Evolutionary conservation across 768 basidiomycete genomes (phyloP), one percentile per base, ranked within the genome.

Genomic region (Heimioporus sp.): DNA sequence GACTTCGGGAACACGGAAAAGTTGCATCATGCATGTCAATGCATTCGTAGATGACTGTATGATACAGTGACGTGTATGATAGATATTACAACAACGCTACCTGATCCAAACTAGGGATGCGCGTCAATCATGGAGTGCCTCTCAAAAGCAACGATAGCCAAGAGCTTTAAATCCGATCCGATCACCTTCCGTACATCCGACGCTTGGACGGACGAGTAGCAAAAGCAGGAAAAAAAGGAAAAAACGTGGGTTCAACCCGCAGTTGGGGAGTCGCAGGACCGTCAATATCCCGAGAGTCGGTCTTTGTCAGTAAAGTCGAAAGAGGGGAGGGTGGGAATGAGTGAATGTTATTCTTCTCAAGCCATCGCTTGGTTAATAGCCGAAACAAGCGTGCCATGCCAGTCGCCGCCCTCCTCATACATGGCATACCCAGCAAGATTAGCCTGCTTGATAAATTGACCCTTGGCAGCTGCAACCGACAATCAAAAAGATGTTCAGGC

Each of bases 351-450:
- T 47, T 36, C 32, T 52, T 40, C 52, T 57, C 4, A 63, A 32
- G 57, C 53, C 55, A 70, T 67, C 13, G 59, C 72, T 1, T 28
- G n/a, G 13, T 17, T 53, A 48, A 75, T 74, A 41, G 74, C 59
- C 5, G 60, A 45, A 43, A 73, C 46, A n/a, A 75, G 65, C 15
- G 69, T 54, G 52, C 68, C 64, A 7, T 73, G 40, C 58, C 58
- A 72, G 59, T 79, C 78, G 21, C 79, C 73, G 6, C 68, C 75
- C 17, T 68, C 64, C 52, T 80, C 72, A 60, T 76, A 79, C 69
- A 78, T 71, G 17, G 77, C 70, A 38, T 72, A 78, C 28, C 78
- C 79, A 12, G 40, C 57, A 16, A 79, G 66, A n/a, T 67, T 63
- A 1, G 51, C 10, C 15, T 61, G 17, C 19, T 56, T 52, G 56